Base-by-base conservation (phyloP, 805 yeast species). In the Schizosaccharomyces japonicus region DNA sequence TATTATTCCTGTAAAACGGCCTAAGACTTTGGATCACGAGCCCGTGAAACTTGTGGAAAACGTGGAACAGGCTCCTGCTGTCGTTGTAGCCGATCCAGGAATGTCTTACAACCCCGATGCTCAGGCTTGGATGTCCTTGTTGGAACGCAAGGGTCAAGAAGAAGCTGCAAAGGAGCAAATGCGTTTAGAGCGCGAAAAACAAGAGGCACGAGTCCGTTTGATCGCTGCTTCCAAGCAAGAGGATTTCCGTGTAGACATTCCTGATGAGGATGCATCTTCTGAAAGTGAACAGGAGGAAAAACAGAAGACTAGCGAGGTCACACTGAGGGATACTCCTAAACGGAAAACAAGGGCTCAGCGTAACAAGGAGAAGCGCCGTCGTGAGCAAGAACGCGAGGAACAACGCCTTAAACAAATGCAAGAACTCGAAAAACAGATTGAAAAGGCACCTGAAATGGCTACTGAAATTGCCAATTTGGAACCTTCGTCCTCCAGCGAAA, bases 51-150 rank as follows among this genome's bases (percentile, higher is more conserved):
- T 81, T 15, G 69, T 66, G 50, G 68, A 68, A n/a, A 55, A 63
- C 44, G 75, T 67, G 17, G 27, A 44, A 36, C 25, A 19, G 5
- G 50, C 52, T 8, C 48, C 48, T 27, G 60, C 66, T 0, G 63
- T 66, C 2, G 60, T 54, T 1, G 49, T 75, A 3, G 84, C 94
- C 10, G 77, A 78, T 55, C 90, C 78, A 1, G 96, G 96, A 49
- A 80, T 79, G 60, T 85, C 96, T 2, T 90, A 83, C 58, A 90
- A 90, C 58, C 98, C 98, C 25, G 70, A 87, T 10, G 66, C 76
- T 52, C 79, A 77, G 49, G 73, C 80, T 26, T 90, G 98, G 98
- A 74, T 75, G 55, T 62, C 61, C 17, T 68, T 85, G 54, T 72
- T 90, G 47, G 65, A 72, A 48, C 65, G 67, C 48, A 95, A 84